Conservation (phyloP, 345 rosid species). For the Gossypium thurberi region DNA sequence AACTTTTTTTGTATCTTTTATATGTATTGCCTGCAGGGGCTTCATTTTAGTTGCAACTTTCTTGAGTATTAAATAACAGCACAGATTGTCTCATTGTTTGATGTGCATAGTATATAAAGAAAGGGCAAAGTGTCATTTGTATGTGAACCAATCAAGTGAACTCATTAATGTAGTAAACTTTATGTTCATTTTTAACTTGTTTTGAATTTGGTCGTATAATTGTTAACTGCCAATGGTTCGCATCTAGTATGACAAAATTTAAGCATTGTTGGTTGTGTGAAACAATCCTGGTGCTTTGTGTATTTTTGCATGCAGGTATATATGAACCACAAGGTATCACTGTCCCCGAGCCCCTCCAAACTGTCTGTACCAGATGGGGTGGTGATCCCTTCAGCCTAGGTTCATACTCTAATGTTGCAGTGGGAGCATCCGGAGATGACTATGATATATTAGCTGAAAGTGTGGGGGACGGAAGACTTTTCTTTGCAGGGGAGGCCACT, state of each 20-base stretch:
- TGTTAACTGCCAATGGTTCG: background rate
- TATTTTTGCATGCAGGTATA: conserved; percentile 49
- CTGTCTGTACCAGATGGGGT: conserved; percentile 98
- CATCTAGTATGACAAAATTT: background rate
- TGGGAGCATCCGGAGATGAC: conserved; percentile 98
- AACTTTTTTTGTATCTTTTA: background rate
- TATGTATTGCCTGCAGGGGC: background rate
- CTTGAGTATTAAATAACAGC: background rate
- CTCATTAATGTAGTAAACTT: too few species aligned
- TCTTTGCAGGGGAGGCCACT: conserved; percentile 99
- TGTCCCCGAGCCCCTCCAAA: conserved; percentile 94
- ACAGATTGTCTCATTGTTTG: background rate
- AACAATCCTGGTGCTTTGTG: background rate
- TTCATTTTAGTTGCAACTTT: background rate
- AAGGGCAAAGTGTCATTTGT: too few species aligned
- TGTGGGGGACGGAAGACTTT: conserved; percentile 95
- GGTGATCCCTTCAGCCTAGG: conserved; percentile 93
- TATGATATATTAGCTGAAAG: conserved; percentile 96
- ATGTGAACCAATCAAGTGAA: background rate
- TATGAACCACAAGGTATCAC: conserved; percentile 88
- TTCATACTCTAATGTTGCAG: conserved; percentile 98
- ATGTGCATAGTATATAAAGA: too few species aligned
- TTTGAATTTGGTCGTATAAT: too few species aligned
- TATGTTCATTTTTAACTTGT: too few species aligned
- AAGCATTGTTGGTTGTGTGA: background rate